These are phyloP conservation scores for Penicillium italicum DNA, from an alignment of 2,329 filamentous ascomycete genomes.

Conservation along the genomic window DNA sequence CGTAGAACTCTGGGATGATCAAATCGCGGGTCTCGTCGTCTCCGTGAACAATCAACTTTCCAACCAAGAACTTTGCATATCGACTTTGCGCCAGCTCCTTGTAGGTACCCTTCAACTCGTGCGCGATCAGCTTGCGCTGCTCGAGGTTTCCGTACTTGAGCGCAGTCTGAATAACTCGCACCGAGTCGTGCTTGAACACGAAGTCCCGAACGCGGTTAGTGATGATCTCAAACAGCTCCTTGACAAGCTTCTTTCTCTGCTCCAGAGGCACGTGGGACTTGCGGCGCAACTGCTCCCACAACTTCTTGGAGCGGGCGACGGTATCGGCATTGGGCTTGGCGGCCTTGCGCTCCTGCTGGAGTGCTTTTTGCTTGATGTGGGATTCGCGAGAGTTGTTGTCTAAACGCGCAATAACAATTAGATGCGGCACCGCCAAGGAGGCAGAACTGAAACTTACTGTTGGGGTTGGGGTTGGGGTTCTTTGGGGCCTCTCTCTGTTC, in stretches of 20 bases:
- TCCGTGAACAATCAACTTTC: conserved; percentile 90
- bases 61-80: conserved; percentile 96
- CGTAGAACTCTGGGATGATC: conserved; percentile 92
- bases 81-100: conserved; percentile 83
- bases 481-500: conserved; percentile 11
- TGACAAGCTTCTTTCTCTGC: conserved; percentile 80
- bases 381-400: conserved; percentile 70
- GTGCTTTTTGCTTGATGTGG: conserved; percentile 86
- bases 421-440: conserved; percentile 8
- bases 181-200: conserved; percentile 96
- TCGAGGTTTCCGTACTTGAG: conserved; percentile 89
- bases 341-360: conserved; percentile 83
- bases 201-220: conserved; percentile 91
- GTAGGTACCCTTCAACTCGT: conserved; percentile 81
- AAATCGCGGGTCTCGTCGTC: conserved; percentile 81
- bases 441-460: conserved; percentile 29
- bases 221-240: conserved; percentile 87
- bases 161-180: conserved; percentile 93
- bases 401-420: conserved; percentile 27
- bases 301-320: conserved; percentile 84
- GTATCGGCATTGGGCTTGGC: conserved; percentile 90
- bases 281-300: conserved; percentile 89
- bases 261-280: conserved; percentile 92
- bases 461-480: conserved; percentile 10
- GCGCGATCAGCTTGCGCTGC: conserved; percentile 81